phyloP scores from a whole-genome alignment of 2,329 filamentous ascomycete genomes.

The Fusarium tricinctum region DNA sequence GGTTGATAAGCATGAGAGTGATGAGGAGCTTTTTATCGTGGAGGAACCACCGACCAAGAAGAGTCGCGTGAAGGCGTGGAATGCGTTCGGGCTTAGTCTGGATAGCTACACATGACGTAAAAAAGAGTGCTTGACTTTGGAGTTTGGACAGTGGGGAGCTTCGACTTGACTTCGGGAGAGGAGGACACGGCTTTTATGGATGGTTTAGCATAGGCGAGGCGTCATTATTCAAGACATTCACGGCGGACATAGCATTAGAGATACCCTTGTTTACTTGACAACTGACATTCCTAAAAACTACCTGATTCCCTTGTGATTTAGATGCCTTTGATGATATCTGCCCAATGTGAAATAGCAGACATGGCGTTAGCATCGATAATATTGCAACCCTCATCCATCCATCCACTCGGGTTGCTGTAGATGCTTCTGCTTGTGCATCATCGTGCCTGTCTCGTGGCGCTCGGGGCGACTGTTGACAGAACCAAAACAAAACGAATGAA shows the following conservation, averaged over 20 bases:
- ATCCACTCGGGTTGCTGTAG: neutral
- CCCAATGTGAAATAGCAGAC: neutral
- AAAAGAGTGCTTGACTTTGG: neutral
- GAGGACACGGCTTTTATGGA: neutral
- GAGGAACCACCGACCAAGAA: constrained; percentile 45
- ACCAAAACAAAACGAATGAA: neutral
- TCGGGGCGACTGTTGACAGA: neutral
- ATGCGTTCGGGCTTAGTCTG: constrained; percentile 10
- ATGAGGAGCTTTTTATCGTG: constrained; percentile 51
- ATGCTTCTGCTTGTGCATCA: neutral
- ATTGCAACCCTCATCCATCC: neutral
- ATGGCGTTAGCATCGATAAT: neutral
- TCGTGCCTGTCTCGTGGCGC: neutral
- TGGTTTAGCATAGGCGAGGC: constrained; percentile 10
- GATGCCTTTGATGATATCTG: neutral
- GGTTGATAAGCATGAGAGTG: constrained; percentile 15
- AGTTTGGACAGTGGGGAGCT: constrained; percentile 2
- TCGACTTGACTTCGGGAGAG: neutral
- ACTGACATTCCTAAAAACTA: constrained; percentile 6
- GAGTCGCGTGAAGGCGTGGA: constrained; percentile 9
- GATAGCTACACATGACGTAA: constrained; percentile 14
- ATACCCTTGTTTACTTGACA: constrained; percentile 36
- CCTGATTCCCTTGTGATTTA: neutral
- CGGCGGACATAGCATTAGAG: constrained; percentile 36
- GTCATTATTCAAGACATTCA: constrained; percentile 27